Evolutionary conservation across 306 rosid genomes (phyloP), one percentile per base, ranked within the genome.

Genomic region (Crotalaria pallida): DNA sequence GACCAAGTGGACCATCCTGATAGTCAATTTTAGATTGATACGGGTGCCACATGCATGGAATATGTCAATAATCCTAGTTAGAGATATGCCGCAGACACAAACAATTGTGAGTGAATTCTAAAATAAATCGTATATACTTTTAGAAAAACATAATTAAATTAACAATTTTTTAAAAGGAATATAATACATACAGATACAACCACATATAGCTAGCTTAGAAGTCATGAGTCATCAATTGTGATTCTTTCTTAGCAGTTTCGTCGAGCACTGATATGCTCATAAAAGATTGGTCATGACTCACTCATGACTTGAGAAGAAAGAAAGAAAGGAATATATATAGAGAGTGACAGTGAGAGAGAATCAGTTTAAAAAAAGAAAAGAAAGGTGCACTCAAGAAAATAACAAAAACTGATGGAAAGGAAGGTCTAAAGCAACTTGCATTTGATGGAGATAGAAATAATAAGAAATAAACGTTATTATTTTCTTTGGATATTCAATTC

Each of bases 401-500:
- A 61, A 16, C 63, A 50, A 38, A 50, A 71, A 40, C 2, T 8
- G 3, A n/a, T n/a, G n/a, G 29, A 72, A 53, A 18, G 44, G 31
- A 11, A n/a, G 16, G 57, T 18, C 48, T 71, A 71, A 76, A 66
- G 61, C 82, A 78, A 73, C 16, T 68, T 57, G 67, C 75, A 57
- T 67, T 73, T 13, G 49, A 59, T 58, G 47, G 58, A 31, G 17
- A 60, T 53, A 40, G 12, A 47, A n/a, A 72, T 47, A 22, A 72
- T 16, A 59, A 47, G 41, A 33, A 19, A 71, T 17, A 71, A 13
- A 65, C 21, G 13, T 55, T 55, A 50, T 27, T 16, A 44, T 36
- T 71, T 71, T 34, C 10, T 71, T 51, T 63, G 89, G 81, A 83
- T 81, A 72, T 82, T 84, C 86, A 80, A 72, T 61, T 78, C 66